A percentile compares a stretch with the other conserved stretches of the same genome.
These are phyloP conservation scores for Cladobotryum protrusum DNA, from an alignment of 2,329 filamentous ascomycete genomes.

Conservation along the genomic window DNA sequence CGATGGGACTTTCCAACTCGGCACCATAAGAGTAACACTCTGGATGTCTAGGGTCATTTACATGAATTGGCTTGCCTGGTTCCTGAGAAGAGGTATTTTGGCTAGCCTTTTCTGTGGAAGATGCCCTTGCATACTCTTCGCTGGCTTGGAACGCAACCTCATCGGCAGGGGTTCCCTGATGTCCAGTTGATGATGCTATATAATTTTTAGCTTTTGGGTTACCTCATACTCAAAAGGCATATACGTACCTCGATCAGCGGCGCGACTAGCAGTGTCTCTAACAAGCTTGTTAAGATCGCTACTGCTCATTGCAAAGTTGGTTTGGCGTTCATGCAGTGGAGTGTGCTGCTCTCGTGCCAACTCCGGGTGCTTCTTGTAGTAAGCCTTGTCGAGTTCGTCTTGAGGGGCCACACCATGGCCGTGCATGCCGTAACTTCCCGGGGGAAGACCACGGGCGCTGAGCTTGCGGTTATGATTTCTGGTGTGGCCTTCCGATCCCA, in stretches of 20 bases:
- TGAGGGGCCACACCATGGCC: conserved; percentile 71
- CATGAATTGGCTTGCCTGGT: conserved; percentile 54
- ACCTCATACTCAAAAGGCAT: neutral
- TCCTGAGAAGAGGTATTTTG: neutral
- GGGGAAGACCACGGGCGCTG: conserved; percentile 66
- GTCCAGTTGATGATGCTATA: conserved; percentile 53
- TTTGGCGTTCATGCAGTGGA: conserved; percentile 48
- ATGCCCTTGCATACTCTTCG: conserved; percentile 68
- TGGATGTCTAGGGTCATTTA: conserved; percentile 53
- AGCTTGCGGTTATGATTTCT: conserved; percentile 63
- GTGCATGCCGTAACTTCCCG: conserved; percentile 88
- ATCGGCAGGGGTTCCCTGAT: conserved; percentile 75
- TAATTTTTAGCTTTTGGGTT: neutral
- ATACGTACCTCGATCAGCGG: conserved; percentile 33
- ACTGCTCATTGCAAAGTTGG: conserved; percentile 80
- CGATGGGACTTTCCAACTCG: conserved; percentile 39
- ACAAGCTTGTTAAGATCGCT: conserved; percentile 89
- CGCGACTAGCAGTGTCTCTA: conserved; percentile 56
- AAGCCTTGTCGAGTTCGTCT: conserved; percentile 83
- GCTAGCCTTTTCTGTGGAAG: conserved; percentile 28
- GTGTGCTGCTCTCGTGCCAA: conserved; percentile 64
- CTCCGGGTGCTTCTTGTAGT: conserved; percentile 90
- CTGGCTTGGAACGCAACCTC: conserved; percentile 84
- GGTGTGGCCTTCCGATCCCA: conserved; percentile 37
- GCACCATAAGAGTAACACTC: conserved; percentile 33